Conservation (phyloP, 345 rosid genomes). For the Sapria himalayana region DNA sequence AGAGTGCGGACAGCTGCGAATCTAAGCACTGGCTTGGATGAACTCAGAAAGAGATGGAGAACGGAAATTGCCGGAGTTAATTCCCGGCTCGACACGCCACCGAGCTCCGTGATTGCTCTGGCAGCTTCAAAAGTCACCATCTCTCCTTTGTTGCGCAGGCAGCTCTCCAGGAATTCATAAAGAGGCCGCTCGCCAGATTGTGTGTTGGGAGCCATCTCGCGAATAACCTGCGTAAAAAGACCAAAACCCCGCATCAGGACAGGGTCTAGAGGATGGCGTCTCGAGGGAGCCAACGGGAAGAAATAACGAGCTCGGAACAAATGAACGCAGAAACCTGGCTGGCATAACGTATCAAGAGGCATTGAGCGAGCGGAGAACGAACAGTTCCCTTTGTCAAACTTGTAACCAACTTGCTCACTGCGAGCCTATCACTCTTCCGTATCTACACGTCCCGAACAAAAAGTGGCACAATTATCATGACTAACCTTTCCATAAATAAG, state of each 20-base stretch:
- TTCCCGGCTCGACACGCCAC: slow-evolving; percentile 81
- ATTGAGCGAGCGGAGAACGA: slow-evolving; percentile 92
- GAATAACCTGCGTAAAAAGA: slow-evolving; percentile 43
- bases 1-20: slow-evolving; percentile 96
- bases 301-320: too few relatives aligned
- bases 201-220: slow-evolving; percentile 46
- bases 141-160: slow-evolving; percentile 94
- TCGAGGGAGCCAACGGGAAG: too few relatives aligned
- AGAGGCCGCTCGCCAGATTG: slow-evolving; percentile 88
- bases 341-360: slow-evolving; percentile 78
- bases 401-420: slow-evolving; percentile 77
- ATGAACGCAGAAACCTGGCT: slow-evolving; percentile 46
- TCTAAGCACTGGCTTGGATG: slow-evolving; percentile 89
- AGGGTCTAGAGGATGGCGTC: too few relatives aligned
- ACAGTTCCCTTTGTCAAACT: slow-evolving; percentile 89
- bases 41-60: slow-evolving; percentile 90
- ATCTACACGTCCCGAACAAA: slow-evolving; percentile 54
- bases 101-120: slow-evolving; percentile 95
- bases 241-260: too few relatives aligned
- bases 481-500: too few relatives aligned
- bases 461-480: too few relatives aligned
- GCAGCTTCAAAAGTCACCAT: slow-evolving; percentile 99
- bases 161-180: slow-evolving; percentile 86
- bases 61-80: slow-evolving; percentile 95
- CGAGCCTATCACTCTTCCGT: slow-evolving; percentile 77